Evolutionary conservation across 352 stramenopile species (phyloP).

Genomic region (Globisporangium carolinianum): DNA sequence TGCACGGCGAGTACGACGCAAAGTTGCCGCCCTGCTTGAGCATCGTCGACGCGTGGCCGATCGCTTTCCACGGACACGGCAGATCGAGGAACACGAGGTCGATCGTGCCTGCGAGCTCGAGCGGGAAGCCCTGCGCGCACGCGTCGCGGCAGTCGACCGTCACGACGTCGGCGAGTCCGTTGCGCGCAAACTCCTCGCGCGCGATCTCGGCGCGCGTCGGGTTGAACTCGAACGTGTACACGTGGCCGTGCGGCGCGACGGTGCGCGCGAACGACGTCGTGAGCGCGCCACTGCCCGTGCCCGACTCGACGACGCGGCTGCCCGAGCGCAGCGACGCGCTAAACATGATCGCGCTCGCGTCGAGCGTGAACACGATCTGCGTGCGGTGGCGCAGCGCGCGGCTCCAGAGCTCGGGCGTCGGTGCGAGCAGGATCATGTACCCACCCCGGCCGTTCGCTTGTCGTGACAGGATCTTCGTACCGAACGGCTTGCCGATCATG

Average conservation of each 20-base stretch:
- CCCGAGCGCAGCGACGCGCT: conserved; percentile 87
- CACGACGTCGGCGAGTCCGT: conserved; percentile 89
- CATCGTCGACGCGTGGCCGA: conserved; percentile 89
- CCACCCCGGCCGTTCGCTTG: conserved; percentile 65
- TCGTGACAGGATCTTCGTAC: conserved; percentile 63
- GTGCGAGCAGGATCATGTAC: conserved; percentile 93
- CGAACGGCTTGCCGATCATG: conserved; percentile 88
- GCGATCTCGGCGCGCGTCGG: conserved; percentile 88
- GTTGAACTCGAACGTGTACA: conserved; percentile 99
- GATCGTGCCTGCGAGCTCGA: conserved; percentile 55
- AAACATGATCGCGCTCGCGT: conserved; percentile 91
- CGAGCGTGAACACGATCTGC: conserved; percentile 97
- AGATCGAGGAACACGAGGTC: conserved; percentile 98
- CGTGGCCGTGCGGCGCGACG: conserved; percentile 84
- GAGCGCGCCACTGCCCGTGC: conserved; percentile 90
- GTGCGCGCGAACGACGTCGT: conserved; percentile 89
- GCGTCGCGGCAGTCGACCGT: conserved; percentile 94
- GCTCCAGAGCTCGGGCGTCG: conserved; percentile 96
- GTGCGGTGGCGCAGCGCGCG: conserved; percentile 89
- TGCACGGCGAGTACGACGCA: conserved; percentile 97
- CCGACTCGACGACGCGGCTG: conserved; percentile 89
- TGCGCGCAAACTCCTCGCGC: conserved; percentile 90
- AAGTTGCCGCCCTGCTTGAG: conserved; percentile 92
- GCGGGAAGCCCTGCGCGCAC: conserved; percentile 86
- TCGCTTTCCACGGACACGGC: conserved; percentile 95